phyloP scores from a whole-genome alignment of 371 early-diverging fungal genomes.

The Circinella minor region DNA sequence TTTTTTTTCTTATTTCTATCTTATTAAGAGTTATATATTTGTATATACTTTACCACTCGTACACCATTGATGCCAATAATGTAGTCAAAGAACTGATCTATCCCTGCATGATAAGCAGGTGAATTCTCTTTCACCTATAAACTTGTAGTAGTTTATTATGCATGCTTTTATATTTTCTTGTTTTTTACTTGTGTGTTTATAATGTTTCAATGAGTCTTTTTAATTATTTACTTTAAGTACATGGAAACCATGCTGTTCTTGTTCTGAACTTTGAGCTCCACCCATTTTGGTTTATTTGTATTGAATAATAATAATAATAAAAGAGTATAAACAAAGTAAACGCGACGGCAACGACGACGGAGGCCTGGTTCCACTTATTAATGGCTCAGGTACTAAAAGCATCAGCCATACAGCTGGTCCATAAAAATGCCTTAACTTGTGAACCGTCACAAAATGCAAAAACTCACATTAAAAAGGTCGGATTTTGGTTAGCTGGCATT shows the following conservation, averaged over 20 bases:
- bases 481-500: not conserved
- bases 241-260: constrained; percentile 52
- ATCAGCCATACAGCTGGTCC: too few relatives aligned
- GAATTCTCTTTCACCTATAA: constrained; percentile 68
- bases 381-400: too few relatives aligned
- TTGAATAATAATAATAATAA: too few relatives aligned
- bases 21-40: not conserved
- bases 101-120: constrained; percentile 72
- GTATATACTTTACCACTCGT: constrained; percentile 43
- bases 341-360: too few relatives aligned
- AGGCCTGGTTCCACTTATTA: too few relatives aligned
- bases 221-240: constrained; percentile 46
- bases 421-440: too few relatives aligned
- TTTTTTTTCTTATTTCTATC: not conserved
- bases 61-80: constrained; percentile 70
- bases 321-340: too few relatives aligned
- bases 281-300: constrained; percentile 21
- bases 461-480: too few relatives aligned
- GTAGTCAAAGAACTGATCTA: constrained; percentile 81
- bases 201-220: not conserved
- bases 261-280: constrained; percentile 50
- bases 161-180: not conserved
- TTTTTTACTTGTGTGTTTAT: not conserved
- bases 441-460: constrained; percentile 1
- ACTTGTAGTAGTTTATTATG: not conserved